Evolutionary conservation across 2,329 filamentous ascomycete species (phyloP).

Genomic region (Ophiostoma piceae): DNA sequence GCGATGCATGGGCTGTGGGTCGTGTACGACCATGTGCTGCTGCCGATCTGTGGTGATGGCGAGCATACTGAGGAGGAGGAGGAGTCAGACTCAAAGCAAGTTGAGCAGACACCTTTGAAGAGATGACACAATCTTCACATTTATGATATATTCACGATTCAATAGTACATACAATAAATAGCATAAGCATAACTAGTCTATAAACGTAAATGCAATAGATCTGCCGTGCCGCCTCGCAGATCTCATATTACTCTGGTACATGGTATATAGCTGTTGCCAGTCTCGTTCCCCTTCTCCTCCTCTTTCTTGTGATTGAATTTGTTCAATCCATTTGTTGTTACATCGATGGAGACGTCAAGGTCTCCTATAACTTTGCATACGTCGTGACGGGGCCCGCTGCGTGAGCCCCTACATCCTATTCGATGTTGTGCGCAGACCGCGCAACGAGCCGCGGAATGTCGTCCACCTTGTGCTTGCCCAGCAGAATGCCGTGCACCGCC

Average conservation of each 20-base stretch:
- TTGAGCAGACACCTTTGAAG: neutral
- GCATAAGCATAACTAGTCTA: neutral
- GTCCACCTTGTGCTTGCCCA: conserved; percentile 69
- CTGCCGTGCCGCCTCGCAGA: neutral
- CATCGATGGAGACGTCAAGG: neutral
- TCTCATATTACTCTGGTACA: neutral
- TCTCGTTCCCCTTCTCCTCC: neutral
- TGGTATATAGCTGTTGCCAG: conserved; percentile 6
- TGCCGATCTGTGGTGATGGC: conserved; percentile 74
- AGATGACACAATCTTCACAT: neutral
- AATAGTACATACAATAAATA: too few relatives aligned
- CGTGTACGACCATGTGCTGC: conserved; percentile 44
- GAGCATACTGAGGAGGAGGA: conserved; percentile 45
- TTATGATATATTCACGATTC: neutral
- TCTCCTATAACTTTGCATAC: conserved; percentile 11
- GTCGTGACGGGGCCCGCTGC: conserved; percentile 3
- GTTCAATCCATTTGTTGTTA: neutral
- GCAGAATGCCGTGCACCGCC: conserved; percentile 75
- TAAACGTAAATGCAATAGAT: neutral
- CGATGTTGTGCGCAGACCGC: conserved; percentile 23
- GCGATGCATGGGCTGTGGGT: conserved; percentile 49
- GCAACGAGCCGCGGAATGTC: conserved; percentile 69
- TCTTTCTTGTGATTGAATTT: neutral
- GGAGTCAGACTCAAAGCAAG: too few relatives aligned
- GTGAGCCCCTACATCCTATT: conserved; percentile 9